Evolutionary conservation across 441 rosid species (phyloP).

Genomic region (Adansonia madagascariensis): DNA sequence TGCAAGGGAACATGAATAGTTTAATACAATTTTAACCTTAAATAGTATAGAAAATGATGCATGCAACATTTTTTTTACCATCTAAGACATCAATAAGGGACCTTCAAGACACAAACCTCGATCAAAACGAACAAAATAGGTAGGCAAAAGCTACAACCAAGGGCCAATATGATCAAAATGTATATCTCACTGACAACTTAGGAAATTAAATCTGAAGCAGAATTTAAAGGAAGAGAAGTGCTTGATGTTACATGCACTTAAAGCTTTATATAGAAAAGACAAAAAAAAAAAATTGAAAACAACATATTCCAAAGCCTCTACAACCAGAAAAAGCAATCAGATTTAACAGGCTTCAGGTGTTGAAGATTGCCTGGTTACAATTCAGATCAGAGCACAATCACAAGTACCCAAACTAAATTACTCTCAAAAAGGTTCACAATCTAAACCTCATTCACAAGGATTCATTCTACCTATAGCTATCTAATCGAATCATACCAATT

Average conservation of each 20-base stretch:
- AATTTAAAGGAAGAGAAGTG: conserved; percentile 1
- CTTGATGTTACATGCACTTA: background rate
- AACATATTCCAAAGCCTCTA: background rate
- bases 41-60: background rate
- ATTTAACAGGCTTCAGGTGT: background rate
- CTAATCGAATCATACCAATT: background rate
- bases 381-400: background rate
- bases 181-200: background rate
- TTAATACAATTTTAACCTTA: background rate
- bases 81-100: conserved; percentile 7
- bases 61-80: background rate
- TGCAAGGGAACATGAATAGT: background rate
- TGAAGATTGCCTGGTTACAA: background rate
- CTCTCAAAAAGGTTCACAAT: background rate
- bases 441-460: background rate
- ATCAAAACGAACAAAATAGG: background rate
- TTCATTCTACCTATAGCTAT: background rate
- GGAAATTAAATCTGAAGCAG: background rate
- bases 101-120: conserved; percentile 1
- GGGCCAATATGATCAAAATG: too few relatives aligned
- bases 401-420: background rate
- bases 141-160: conserved; percentile 2
- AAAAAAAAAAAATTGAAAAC: background rate
- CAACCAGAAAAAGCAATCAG: background rate
- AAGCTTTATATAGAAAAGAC: too few relatives aligned